Evolutionary conservation across 2,329 filamentous ascomycete genomes (phyloP), one percentile per base, ranked within the genome.

Genomic region (Phialocephala subalpina): DNA sequence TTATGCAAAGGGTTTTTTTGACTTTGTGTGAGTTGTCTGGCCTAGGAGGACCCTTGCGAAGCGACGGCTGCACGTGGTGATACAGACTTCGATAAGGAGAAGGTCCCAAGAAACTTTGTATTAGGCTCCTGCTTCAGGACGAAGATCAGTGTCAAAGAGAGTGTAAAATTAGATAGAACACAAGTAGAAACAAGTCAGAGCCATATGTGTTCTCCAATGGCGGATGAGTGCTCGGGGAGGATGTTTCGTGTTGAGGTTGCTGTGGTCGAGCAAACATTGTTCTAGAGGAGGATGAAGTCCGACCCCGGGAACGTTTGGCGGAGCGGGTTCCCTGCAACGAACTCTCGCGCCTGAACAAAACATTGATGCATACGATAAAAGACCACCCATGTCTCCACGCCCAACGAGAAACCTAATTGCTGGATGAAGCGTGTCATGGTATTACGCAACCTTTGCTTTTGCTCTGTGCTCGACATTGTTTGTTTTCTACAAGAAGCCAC

Each of bases 351-450:
- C 63, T 35, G 35, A 56, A 29, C 40, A 59, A 66, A 66, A 63
- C 60, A 63, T 63, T 52, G 27, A 52, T 40, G 60, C 22, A 42
- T 18, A 53, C 49, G 22, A 53, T 42, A 53, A 53, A 22, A 33
- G 25, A 29, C 6, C 58, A 60, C n/a, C 33, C 57, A 59, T 40
- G 25, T 16, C 20, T 25, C 40, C 27, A 20, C 57, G 36, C 36
- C 36, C 12, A 1, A 53, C 49, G 16, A 38, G 59, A 38, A 29
- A 53, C 36, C n/a, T 38, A 25, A 56, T 36, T 16, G 35, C n/a
- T 52, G 42, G 16, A 20, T 47, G 40, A 35, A 38, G 22, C 47
- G 55, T 62, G 67, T 57, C 56, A 66, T 64, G 62, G 22, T 60
- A 40, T n/a, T 60, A 40, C 60, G 47, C 61, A 59, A 22, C 33